Evolutionary conservation across 2,329 filamentous ascomycete species (phyloP).

Genomic region (Xylariaceae sp.): DNA sequence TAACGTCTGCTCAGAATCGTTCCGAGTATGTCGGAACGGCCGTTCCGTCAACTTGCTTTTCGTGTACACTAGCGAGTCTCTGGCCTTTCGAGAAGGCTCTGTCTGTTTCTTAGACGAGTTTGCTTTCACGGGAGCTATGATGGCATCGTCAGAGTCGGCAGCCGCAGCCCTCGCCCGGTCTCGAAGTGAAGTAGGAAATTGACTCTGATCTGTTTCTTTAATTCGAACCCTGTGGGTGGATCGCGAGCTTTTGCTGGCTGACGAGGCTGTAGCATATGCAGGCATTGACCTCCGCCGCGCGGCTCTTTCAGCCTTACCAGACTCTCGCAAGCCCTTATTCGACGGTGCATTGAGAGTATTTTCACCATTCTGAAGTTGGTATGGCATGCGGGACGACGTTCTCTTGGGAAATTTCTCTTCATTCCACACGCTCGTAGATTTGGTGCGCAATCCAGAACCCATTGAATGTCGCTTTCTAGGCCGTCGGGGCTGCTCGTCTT

Average conservation of each 20-base stretch:
- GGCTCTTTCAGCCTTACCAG: slow-evolving; percentile 8
- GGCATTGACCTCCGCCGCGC: slow-evolving; percentile 23
- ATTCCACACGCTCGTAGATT: slow-evolving; percentile 9
- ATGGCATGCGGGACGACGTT: slow-evolving; percentile 12
- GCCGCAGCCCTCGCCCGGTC: slow-evolving; percentile 15
- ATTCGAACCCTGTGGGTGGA: slow-evolving; percentile 6
- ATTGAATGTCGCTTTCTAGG: slow-evolving; percentile 19
- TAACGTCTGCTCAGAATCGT: slow-evolving; percentile 13
- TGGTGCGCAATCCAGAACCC: slow-evolving; percentile 18
- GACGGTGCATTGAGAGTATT: slow-evolving; percentile 3
- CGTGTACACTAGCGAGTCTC: background rate
- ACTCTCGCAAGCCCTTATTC: background rate
- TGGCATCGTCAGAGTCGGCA: slow-evolving; percentile 7
- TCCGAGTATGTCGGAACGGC: slow-evolving; percentile 5
- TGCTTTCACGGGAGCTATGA: slow-evolving; percentile 5
- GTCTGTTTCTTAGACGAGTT: slow-evolving; percentile 9
- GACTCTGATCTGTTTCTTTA: slow-evolving; percentile 9
- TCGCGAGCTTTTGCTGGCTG: slow-evolving; percentile 9
- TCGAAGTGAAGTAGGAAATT: slow-evolving; percentile 19
- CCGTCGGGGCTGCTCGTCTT: slow-evolving; percentile 8
- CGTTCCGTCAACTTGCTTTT: slow-evolving; percentile 5
- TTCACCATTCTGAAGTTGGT: slow-evolving; percentile 5
- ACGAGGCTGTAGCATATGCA: slow-evolving; percentile 15
- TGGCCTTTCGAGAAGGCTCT: slow-evolving; percentile 1
- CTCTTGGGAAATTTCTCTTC: slow-evolving; percentile 11